phyloP scores from a whole-genome alignment of 768 basidiomycete genomes.

The Lyophyllum atratum region DNA sequence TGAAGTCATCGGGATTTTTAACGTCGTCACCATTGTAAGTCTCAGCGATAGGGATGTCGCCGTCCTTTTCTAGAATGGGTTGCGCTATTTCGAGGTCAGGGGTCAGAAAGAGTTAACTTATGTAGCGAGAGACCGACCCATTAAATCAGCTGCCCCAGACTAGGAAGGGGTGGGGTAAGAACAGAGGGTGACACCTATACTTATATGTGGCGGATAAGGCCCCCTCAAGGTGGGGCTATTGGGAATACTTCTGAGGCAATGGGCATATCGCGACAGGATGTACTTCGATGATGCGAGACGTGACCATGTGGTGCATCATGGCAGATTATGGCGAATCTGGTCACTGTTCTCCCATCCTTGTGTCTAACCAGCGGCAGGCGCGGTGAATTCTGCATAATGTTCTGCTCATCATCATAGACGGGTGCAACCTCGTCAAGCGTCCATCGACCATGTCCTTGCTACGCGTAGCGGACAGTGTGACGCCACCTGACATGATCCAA shows the following conservation, averaged over 20 bases:
- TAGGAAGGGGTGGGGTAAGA: not conserved
- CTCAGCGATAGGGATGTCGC: not conserved
- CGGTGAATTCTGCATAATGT: too few relatives aligned
- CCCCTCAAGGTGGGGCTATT: not conserved
- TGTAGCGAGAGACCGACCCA: not conserved
- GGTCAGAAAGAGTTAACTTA: not conserved
- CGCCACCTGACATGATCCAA: too few relatives aligned
- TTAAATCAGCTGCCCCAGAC: not conserved
- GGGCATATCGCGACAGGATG: constrained; percentile 1
- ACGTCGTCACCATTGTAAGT: not conserved
- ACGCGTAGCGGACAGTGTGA: too few relatives aligned
- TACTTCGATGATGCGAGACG: not conserved
- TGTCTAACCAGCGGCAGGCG: too few relatives aligned
- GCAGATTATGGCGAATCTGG: not conserved
- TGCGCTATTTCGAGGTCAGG: not conserved
- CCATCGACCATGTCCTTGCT: too few relatives aligned
- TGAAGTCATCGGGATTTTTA: not conserved
- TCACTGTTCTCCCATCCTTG: too few relatives aligned
- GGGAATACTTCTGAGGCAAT: not conserved
- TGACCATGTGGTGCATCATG: constrained; percentile 6
- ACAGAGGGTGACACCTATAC: not conserved
- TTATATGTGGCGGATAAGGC: not conserved
- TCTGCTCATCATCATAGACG: too few relatives aligned
- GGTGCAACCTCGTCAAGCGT: too few relatives aligned
- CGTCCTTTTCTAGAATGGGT: not conserved